phyloP scores from a whole-genome alignment of 2,329 filamentous ascomycete species.

The Exophiala sp. region DNA sequence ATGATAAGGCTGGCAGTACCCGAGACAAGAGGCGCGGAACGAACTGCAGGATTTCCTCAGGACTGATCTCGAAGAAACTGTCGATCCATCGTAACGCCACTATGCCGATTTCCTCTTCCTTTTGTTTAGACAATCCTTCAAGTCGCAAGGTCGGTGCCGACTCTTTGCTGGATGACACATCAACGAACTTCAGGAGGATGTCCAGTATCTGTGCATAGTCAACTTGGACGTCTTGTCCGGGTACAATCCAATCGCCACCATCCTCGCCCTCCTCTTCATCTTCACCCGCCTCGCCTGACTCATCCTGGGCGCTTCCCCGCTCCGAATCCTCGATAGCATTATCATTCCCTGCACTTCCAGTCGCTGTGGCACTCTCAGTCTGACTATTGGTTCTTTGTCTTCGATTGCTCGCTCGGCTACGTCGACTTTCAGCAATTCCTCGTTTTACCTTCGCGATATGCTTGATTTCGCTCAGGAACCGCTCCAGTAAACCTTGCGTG shows the following conservation, averaged over 20 bases:
- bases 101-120: conserved; percentile 74
- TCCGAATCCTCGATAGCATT: conserved; percentile 37
- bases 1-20: conserved; percentile 89
- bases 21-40: conserved; percentile 89
- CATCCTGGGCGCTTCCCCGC: conserved; percentile 52
- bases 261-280: conserved; percentile 60
- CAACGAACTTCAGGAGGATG: conserved; percentile 84
- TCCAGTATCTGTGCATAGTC: conserved; percentile 89
- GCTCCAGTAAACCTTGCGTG: conserved; percentile 82
- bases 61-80: conserved; percentile 93
- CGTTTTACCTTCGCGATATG: conserved; percentile 90
- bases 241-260: conserved; percentile 86
- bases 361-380: conserved; percentile 32
- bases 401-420: conserved; percentile 51
- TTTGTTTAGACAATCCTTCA: conserved; percentile 51
- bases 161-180: conserved; percentile 39
- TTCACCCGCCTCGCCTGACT: conserved; percentile 55
- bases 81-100: conserved; percentile 94
- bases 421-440: conserved; percentile 81
- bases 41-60: conserved; percentile 92
- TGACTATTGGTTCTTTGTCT: conserved; percentile 20
- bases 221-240: conserved; percentile 92
- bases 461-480: conserved; percentile 89
- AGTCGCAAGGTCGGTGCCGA: conserved; percentile 20
- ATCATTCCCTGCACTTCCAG: conserved; percentile 21